Evolutionary conservation across 257 asterid genomes (phyloP), one percentile per base, ranked within the genome.

Genomic region (Przewalskia tangutica): DNA sequence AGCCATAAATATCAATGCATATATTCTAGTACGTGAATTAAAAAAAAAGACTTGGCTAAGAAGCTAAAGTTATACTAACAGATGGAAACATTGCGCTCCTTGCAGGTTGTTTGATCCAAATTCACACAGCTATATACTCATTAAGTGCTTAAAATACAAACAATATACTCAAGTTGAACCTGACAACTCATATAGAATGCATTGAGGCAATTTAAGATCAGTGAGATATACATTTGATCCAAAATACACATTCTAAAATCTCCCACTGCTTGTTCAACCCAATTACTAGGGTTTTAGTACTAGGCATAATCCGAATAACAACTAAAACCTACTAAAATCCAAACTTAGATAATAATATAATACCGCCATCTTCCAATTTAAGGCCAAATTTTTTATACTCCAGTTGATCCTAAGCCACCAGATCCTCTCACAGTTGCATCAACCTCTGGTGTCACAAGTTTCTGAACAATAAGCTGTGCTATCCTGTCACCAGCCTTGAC

Each of bases 331-430:
- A 73, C 62, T n/a, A 40, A n/a, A 27, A 66, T 1, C 13, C 6
- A 3, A 71, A 46, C 6, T 13, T 46, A 13, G 44, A 23, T 48
- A 59, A 1, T 7, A 13, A 6, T 12, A 48, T 12, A 11, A 48
- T 20, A 73, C 60, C 58, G 1, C 18, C n/a, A 18, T 18, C 34
- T 18, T 27, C 9, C 16, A 63, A 63, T 40, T 9, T n/a, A 5
- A 70, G 44, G 10, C 0, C 60, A 3, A 6, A 1, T 9, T n/a
- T 12, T 23, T 38, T 42, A 88, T 76, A 85, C 88, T 8, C 90
- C 91, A 27, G 90, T 88, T 36, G 90, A 88, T 54, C 91, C 90
- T 56, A 86, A 86, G 8, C 89, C 90, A 18, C 90, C 86, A 32
- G 85, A 78, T 3, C 90, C 89, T 51, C 91, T 83, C 0, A 68